Conservation (phyloP, 352 stramenopile genomes). For the Aphanomyces cochlioides region DNA sequence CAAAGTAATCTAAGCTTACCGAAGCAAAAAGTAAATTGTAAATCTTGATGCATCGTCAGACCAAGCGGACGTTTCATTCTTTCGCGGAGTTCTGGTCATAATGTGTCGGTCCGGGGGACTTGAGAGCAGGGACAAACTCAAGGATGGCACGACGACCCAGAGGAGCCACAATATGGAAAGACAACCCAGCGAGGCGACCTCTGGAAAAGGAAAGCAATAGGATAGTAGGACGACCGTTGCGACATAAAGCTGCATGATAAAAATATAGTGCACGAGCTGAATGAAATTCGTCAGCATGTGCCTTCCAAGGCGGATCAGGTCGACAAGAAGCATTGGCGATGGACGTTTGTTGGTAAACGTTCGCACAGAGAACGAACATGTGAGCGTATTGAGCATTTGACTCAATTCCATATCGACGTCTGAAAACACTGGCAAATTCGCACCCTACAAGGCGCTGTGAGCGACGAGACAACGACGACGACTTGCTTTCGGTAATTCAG, state of each 20-base stretch:
- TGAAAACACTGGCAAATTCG: constrained; percentile 49
- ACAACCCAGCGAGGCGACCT: constrained; percentile 68
- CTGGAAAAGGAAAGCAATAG: constrained; percentile 69
- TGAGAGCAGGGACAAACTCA: constrained; percentile 77
- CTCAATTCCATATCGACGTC: constrained; percentile 78
- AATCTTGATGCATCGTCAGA: constrained; percentile 57
- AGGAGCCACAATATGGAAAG: constrained; percentile 80
- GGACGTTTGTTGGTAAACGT: constrained; percentile 16
- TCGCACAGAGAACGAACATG: constrained; percentile 52
- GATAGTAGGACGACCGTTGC: constrained; percentile 64
- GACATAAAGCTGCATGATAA: constrained; percentile 78
- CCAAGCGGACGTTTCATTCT: constrained; percentile 72
- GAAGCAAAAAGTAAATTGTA: constrained; percentile 60
- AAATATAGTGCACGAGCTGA: constrained; percentile 81
- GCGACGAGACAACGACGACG: not conserved
- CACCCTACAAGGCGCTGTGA: not conserved
- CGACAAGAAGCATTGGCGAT: constrained; percentile 43
- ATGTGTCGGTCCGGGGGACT: constrained; percentile 60
- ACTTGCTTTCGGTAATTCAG: constrained; percentile 44
- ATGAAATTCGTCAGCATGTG: constrained; percentile 81
- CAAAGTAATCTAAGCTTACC: constrained; percentile 11
- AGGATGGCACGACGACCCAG: constrained; percentile 67
- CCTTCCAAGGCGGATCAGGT: constrained; percentile 73
- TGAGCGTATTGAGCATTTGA: constrained; percentile 76
- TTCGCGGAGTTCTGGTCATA: constrained; percentile 82